Conservation (phyloP, 306 rosid genomes). For the Elaeagnus macrophylla region DNA sequence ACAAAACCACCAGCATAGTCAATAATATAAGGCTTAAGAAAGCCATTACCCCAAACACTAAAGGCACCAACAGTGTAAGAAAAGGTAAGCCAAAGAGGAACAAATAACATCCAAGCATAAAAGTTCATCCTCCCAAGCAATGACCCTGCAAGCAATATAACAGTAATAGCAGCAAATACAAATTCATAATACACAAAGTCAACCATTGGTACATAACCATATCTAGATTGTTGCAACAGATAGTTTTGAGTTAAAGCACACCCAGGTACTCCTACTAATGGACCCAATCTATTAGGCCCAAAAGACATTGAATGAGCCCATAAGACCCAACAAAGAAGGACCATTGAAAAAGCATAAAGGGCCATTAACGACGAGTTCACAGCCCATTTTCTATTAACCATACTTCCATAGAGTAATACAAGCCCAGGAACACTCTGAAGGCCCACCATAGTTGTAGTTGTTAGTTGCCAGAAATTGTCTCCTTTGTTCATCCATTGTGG, state of each 20-base stretch:
- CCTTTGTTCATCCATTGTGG: constrained; percentile 58
- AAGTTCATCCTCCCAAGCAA: constrained; percentile 71
- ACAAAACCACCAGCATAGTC: constrained; percentile 73
- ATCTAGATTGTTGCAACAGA: constrained; percentile 13
- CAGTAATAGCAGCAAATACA: constrained; percentile 76
- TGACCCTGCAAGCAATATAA: constrained; percentile 64
- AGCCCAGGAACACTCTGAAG: constrained; percentile 61
- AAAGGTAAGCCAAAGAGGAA: constrained; percentile 61
- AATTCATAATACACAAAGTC: constrained; percentile 52
- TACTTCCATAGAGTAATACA: constrained; percentile 48
- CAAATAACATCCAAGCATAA: constrained; percentile 70
- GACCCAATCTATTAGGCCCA: constrained; percentile 11
- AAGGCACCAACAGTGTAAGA: constrained; percentile 61
- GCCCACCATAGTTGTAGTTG: constrained; percentile 53
- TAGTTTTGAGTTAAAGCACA: constrained; percentile 23
- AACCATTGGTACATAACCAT: constrained; percentile 41
- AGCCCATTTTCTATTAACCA: constrained; percentile 72
- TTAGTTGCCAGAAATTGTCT: constrained; percentile 67
- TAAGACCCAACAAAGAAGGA: constrained; percentile 57
- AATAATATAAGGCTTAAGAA: constrained; percentile 25
- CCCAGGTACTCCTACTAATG: constrained; percentile 36
- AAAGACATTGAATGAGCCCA: constrained; percentile 72
- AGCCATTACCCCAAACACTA: constrained; percentile 53
- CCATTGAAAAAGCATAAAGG: constrained; percentile 44
- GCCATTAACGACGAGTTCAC: constrained; percentile 70